A percentile compares a stretch with the other conserved stretches of the same genome.
phyloP scores from a whole-genome alignment of 192 early-diverging fungal genomes.

The Oehlia diaphana region DNA sequence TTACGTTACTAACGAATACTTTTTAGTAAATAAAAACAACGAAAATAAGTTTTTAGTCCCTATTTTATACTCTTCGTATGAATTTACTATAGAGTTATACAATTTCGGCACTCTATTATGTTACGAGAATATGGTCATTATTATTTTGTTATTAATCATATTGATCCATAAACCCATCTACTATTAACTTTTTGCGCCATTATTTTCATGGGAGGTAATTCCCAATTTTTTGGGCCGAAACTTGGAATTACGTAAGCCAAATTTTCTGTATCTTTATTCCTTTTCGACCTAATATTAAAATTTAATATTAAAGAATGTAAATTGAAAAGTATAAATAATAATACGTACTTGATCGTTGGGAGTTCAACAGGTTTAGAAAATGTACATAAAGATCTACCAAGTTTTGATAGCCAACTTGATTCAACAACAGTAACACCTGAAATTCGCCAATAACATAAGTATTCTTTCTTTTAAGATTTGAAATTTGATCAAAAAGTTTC shows the following conservation, averaged over 20 bases:
- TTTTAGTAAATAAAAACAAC: no score
- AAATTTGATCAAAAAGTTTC: constrained; percentile 22
- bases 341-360: constrained; percentile 69
- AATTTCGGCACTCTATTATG: no score
- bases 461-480: neutral
- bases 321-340: neutral
- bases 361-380: constrained; percentile 75
- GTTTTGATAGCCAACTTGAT: constrained; percentile 71
- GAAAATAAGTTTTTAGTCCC: no score
- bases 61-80: no score
- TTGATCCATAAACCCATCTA: neutral
- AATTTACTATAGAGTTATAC: no score
- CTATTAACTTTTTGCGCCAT: constrained; percentile 20
- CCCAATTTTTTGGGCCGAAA: constrained; percentile 69
- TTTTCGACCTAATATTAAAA: constrained; percentile 23
- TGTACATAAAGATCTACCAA: constrained; percentile 68
- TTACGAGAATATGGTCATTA: no score
- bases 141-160: neutral
- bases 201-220: constrained; percentile 59
- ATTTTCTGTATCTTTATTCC: constrained; percentile 51
- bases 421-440: constrained; percentile 73
- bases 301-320: neutral
- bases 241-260: constrained; percentile 59
- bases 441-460: constrained; percentile 33
- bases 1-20: no score